These are phyloP conservation scores for Salix arbutifolia DNA, from an alignment of 345 rosid species.

Conservation along the genomic window DNA sequence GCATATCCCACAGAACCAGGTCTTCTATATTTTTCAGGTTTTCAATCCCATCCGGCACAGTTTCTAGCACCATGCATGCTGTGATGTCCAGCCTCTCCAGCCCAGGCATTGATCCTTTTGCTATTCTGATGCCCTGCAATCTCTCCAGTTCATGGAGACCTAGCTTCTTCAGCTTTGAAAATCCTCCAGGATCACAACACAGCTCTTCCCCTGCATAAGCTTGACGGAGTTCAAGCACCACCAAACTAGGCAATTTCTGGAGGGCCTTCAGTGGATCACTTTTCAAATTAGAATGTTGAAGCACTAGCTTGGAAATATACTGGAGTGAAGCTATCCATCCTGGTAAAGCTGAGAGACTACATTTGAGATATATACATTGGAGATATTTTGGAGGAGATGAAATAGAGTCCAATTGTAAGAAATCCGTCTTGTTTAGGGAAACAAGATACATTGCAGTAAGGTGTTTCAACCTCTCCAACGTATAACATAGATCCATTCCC, in stretches of 20 bases:
- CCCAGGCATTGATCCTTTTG: conserved; percentile 5
- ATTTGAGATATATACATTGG: neutral
- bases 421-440: neutral
- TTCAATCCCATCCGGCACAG: conserved; percentile 1
- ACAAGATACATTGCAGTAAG: neutral
- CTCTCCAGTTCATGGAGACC: neutral
- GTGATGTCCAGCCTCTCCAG: neutral
- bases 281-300: conserved; percentile 8
- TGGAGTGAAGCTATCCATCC: conserved; percentile 7
- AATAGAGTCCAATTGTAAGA: neutral
- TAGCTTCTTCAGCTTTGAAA: neutral
- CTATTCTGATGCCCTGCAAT: neutral
- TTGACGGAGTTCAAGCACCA: conserved; percentile 5
- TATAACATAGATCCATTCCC: neutral
- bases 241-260: conserved; percentile 1
- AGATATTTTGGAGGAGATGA: conserved; percentile 3
- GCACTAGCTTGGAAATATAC: conserved; percentile 8
- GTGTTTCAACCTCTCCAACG: neutral
- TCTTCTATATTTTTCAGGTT: neutral
- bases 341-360: neutral
- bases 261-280: conserved; percentile 4
- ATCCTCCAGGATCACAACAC: neutral
- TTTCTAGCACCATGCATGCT: neutral
- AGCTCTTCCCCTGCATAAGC: conserved; percentile 12
- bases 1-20: conserved; percentile 3